A percentile compares a stretch with the other conserved stretches of the same genome.
These are phyloP conservation scores for Lyophyllum shimeji DNA, from an alignment of 768 basidiomycete species.

Conservation along the genomic window DNA sequence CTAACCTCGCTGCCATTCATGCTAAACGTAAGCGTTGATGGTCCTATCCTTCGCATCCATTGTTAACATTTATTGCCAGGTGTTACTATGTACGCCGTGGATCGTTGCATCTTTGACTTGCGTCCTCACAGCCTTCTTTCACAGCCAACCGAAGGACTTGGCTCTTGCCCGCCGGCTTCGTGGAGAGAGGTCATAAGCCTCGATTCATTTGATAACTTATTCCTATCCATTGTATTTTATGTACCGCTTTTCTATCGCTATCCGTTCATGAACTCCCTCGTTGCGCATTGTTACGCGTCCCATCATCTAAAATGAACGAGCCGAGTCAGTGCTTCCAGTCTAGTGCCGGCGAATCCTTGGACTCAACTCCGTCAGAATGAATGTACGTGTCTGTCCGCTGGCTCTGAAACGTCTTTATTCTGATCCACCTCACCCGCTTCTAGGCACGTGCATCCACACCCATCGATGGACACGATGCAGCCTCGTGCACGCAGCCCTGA, in stretches of 20 bases:
- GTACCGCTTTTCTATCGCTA: slow-evolving; percentile 9
- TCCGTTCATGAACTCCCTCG: neutral
- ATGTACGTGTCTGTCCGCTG: neutral
- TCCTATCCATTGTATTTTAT: slow-evolving; percentile 8
- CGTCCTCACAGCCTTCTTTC: slow-evolving; percentile 4
- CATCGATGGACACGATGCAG: slow-evolving; percentile 33
- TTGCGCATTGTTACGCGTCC: neutral
- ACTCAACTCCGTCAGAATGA: neutral
- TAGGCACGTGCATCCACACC: slow-evolving; percentile 27
- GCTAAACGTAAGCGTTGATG: slow-evolving; percentile 16
- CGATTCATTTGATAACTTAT: slow-evolving; percentile 7
- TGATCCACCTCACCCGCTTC: neutral
- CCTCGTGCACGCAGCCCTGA: slow-evolving; percentile 32
- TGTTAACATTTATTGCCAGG: slow-evolving; percentile 9
- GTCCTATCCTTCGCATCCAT: neutral
- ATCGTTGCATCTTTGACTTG: neutral
- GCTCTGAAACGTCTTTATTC: slow-evolving; percentile 14
- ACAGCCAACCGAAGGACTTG: slow-evolving; percentile 21
- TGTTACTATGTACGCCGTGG: slow-evolving; percentile 19
- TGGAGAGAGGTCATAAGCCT: slow-evolving; percentile 19
- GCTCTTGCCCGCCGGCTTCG: slow-evolving; percentile 23
- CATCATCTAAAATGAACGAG: neutral
- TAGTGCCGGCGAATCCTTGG: too few species aligned
- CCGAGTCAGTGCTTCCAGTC: neutral
- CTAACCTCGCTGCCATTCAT: slow-evolving; percentile 22